Evolutionary conservation across 169 alveolate species (phyloP), one percentile per base, ranked within the genome.

Genomic region (Plasmodium vivax): DNA sequence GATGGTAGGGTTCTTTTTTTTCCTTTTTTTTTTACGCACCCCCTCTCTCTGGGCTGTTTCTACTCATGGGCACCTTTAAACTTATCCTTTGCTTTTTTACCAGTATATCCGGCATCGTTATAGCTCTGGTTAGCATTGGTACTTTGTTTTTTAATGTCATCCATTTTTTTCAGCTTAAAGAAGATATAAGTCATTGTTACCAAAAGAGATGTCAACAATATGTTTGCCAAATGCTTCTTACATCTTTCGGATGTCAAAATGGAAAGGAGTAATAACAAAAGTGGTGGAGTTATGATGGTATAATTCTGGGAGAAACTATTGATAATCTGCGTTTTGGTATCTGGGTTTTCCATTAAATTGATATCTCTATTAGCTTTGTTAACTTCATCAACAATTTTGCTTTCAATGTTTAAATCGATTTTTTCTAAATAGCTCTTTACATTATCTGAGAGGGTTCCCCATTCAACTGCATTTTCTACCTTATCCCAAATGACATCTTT

Each of bases 151-250:
- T 32, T 83, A 83, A 34, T 56, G n/a, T 83, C 80, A 30, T 83
- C 80, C 14, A 83, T 62, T 83, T 83, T 83, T 62, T 83, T 83
- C 72, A 83, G 41, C 58, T 83, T 83, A 16, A 83, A 58, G 80
- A 56, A 83, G 19, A 83, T 32, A 58, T 83, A 83, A 16, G 80
- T 83, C 27, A 83, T 5, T 32, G 41, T 19, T 56, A 83, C 91
- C 9, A 83, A 34, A 83, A 83, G 32, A 83, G 80, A 32, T 30
- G 80, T 56, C 58, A 62, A 54, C n/a, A 83, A 32, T 23, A 83
- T 36, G 14, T 83, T 54, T n/a, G 80, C 62, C n/a, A 83, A 3
- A 56, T 83, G 77, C 43, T 43, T 83, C 73, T 83, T 83, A 30
- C 23, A 58, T n/a, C 19, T 83, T 1, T 83, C 91, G 27, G 91